phyloP scores from a whole-genome alignment of 306 rosid genomes.

The Prunus armeniaca region DNA sequence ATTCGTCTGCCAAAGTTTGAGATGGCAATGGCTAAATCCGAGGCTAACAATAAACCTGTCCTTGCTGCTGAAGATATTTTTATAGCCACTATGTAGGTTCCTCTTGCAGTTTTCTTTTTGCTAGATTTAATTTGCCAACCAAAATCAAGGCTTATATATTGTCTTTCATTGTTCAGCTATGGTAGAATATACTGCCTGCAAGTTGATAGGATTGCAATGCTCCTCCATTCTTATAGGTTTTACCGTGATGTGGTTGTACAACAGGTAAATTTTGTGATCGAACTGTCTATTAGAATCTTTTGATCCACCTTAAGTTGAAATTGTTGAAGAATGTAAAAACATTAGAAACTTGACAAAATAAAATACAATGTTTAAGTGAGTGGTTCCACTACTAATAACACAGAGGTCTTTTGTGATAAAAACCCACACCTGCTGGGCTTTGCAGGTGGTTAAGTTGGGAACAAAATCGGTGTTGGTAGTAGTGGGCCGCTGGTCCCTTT shows the following conservation, averaged over 20 bases:
- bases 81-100: conserved; percentile 79
- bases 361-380: too few species aligned
- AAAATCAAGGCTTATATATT: conserved; percentile 17
- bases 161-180: conserved; percentile 54
- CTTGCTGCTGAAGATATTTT: conserved; percentile 84
- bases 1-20: conserved; percentile 95
- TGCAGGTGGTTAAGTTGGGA: too few species aligned
- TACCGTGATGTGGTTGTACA: conserved; percentile 97
- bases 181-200: conserved; percentile 99
- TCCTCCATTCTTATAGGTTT: conserved; percentile 85
- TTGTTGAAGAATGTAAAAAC: too few species aligned
- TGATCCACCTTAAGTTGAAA: neutral
- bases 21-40: conserved; percentile 95
- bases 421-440: too few species aligned
- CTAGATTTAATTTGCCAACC: conserved; percentile 17
- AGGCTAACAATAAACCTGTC: conserved; percentile 83
- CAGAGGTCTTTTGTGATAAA: too few species aligned
- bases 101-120: conserved; percentile 13
- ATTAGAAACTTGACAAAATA: neutral
- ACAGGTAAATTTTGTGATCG: conserved; percentile 58
- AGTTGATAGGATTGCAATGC: conserved; percentile 92
- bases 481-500: too few species aligned
- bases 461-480: too few species aligned
- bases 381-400: too few species aligned
- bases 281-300: neutral